phyloP scores from a whole-genome alignment of 2,329 filamentous ascomycete genomes.

The Diplodia intermedia region DNA sequence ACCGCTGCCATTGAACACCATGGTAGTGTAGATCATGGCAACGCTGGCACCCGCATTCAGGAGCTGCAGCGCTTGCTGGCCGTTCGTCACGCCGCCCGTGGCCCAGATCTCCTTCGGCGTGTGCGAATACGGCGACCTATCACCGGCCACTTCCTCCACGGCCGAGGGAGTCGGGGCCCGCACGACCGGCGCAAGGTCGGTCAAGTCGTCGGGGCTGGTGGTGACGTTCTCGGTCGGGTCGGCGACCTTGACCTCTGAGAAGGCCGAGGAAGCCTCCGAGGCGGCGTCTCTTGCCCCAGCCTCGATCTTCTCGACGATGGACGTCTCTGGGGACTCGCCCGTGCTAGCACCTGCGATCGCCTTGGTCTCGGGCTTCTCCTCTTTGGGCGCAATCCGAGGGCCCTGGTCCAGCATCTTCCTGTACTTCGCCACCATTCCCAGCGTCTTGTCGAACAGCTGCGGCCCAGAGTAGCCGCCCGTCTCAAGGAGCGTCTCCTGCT shows the following conservation, averaged over 20 bases:
- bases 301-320: slow-evolving; percentile 12
- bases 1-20: slow-evolving; percentile 69
- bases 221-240: slow-evolving; percentile 26
- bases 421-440: slow-evolving; percentile 81
- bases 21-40: slow-evolving; percentile 87
- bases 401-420: slow-evolving; percentile 60
- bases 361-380: slow-evolving; percentile 15
- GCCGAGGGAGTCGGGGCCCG: slow-evolving; percentile 39
- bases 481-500: slow-evolving; percentile 73
- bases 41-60: slow-evolving; percentile 89
- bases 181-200: slow-evolving; percentile 41
- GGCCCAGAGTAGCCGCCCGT: slow-evolving; percentile 91
- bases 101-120: slow-evolving; percentile 86
- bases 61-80: slow-evolving; percentile 79
- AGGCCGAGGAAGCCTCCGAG: neutral
- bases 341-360: neutral
- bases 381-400: slow-evolving; percentile 40
- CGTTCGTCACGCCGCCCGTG: slow-evolving; percentile 89
- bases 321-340: slow-evolving; percentile 6
- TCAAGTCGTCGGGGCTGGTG: slow-evolving; percentile 39
- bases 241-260: slow-evolving; percentile 30
- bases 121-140: slow-evolving; percentile 34
- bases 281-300: neutral
- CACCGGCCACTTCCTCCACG: slow-evolving; percentile 38
- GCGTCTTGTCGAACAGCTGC: slow-evolving; percentile 81